These are phyloP conservation scores for Saksenaea vasiformis DNA, from an alignment of 371 early-diverging fungal species.

Conservation along the genomic window DNA sequence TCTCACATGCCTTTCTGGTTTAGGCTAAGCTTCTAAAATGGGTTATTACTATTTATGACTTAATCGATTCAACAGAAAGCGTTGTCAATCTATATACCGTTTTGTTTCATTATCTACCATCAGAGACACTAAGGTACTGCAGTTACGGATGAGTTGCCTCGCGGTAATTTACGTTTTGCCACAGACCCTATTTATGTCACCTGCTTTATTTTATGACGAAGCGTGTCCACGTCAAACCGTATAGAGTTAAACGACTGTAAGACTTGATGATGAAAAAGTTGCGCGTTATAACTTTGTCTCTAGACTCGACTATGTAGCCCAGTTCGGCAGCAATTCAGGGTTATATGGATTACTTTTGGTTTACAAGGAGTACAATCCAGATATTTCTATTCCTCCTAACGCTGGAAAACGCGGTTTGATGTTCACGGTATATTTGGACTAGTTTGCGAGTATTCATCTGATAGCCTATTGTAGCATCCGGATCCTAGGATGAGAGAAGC, in stretches of 20 bases:
- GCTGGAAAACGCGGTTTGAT: conserved; percentile 7
- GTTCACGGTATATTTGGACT: conserved; percentile 20
- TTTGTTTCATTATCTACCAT: conserved; percentile 47
- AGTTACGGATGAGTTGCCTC: neutral
- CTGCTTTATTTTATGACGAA: conserved; percentile 55
- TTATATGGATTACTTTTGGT: conserved; percentile 43
- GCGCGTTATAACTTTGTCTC: neutral
- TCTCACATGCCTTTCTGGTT: neutral
- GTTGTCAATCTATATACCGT: conserved; percentile 46
- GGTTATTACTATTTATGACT: conserved; percentile 51
- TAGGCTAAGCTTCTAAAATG: conserved; percentile 47
- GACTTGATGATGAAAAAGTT: conserved; percentile 2
- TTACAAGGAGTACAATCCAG: conserved; percentile 43
- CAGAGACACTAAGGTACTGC: conserved; percentile 37
- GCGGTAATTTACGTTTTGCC: neutral
- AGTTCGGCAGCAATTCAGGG: conserved; percentile 34
- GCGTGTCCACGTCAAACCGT: conserved; percentile 47
- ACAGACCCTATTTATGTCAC: conserved; percentile 54
- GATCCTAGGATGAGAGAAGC: conserved; percentile 27
- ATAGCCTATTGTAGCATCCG: conserved; percentile 32
- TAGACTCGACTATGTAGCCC: conserved; percentile 42
- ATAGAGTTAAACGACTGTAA: conserved; percentile 54
- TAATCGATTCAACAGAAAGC: conserved; percentile 40
- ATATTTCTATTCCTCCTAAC: conserved; percentile 30
- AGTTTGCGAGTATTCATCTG: neutral